Percentiles rank a stretch among this genome's conserved stretches.
Evolutionary conservation across 805 yeast genomes (phyloP).

Genomic region (Priceomyces carsonii): DNA sequence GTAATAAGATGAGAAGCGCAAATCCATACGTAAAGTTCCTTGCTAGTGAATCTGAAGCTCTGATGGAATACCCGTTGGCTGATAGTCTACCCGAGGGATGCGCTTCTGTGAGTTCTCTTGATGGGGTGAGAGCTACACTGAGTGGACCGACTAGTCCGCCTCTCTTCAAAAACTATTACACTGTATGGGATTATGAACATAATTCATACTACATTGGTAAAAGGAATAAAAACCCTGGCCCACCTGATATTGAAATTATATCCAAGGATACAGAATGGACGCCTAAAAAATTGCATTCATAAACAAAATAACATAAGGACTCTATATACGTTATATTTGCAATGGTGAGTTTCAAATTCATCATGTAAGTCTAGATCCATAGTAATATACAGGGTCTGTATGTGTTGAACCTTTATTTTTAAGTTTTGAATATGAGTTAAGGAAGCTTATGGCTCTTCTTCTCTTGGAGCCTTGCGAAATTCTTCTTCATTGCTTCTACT

Average conservation of each 20-base stretch:
- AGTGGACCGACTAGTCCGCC: constrained; percentile 1
- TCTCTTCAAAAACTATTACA: constrained; percentile 1
- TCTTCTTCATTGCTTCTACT: constrained; percentile 33
- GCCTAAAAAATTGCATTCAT: neutral
- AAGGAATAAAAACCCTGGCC: constrained; percentile 6
- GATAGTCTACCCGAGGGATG: constrained; percentile 2
- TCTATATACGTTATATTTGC: no score
- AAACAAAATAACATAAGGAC: no score
- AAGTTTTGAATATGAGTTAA: no score
- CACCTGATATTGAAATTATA: constrained; percentile 5
- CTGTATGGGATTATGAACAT: constrained; percentile 7
- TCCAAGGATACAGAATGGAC: neutral
- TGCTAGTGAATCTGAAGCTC: neutral
- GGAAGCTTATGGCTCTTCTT: no score
- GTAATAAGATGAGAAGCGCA: neutral
- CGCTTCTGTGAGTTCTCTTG: neutral
- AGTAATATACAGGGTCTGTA: no score
- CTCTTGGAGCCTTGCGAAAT: constrained; percentile 18
- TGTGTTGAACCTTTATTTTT: no score
- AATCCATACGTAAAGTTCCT: neutral
- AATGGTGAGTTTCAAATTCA: no score
- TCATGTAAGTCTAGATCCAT: no score
- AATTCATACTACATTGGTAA: neutral
- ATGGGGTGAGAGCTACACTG: neutral
- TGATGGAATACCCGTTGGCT: neutral